Evolutionary conservation across 257 asterid genomes (phyloP), one percentile per base, ranked within the genome.

Genomic region (Jacaranda copaia): DNA sequence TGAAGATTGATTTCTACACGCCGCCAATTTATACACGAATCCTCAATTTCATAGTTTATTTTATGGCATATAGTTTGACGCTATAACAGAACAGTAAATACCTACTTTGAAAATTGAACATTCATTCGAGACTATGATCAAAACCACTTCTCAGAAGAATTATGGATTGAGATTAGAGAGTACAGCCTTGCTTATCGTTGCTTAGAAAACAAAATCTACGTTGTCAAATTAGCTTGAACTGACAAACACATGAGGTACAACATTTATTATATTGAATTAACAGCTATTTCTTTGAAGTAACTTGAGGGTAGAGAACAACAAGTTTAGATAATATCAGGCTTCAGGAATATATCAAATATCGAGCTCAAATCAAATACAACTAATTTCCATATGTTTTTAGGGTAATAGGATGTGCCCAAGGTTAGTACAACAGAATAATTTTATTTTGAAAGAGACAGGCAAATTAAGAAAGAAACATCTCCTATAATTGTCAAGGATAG

Each of bases 381-480:
- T 5, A 59, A 63, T 51, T 40, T 75, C 68, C 32, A 45, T 42
- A 25, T 75, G 43, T 8, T 18, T 36, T 14, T 40, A 80, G 76
- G 57, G 36, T 2, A 25, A 25, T 25, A 25, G 32, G 32, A 0
- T 2, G 32, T n/a, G 46, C 39, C 7, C 8, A 43, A 45, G n/a
- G 20, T 3, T 70, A 39, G 12, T 69, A 32, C 5, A 58, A n/a
- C 19, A 25, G 19, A 7, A 20, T 49, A 39, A 20, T 53, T 8
- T 18, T n/a, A 13, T 3, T 16, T 63, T 32, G 25, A 40, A 38
- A 68, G 62, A 57, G 49, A 19, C 1, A 32, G 9, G 63, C 20
- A 52, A 18, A 59, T 53, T 70, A 74, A 45, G 32, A 75, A 78
- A 74, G 43, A 42, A 45, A 65, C 16, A n/a, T 42, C 15, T 5